phyloP scores from a whole-genome alignment of 2,329 filamentous ascomycete species.

The Cladosporium sp. region DNA sequence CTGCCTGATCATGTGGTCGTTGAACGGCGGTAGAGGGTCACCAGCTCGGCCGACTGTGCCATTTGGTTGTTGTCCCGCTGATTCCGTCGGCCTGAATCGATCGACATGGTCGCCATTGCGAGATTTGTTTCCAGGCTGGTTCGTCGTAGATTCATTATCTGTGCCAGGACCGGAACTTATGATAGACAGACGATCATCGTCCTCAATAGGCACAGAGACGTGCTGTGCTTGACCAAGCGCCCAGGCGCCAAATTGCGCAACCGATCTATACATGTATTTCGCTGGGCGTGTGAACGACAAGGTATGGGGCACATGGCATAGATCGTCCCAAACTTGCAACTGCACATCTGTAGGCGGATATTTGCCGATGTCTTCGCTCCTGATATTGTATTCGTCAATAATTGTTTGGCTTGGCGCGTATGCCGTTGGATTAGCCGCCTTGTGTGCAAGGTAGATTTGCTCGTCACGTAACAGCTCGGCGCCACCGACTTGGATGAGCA shows the following conservation, averaged over 20 bases:
- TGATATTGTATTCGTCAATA: conserved; percentile 59
- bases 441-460: conserved; percentile 92
- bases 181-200: conserved; percentile 72
- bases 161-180: conserved; percentile 56
- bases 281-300: conserved; percentile 95
- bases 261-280: conserved; percentile 90
- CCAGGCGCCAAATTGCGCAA: conserved; percentile 93
- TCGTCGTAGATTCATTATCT: conserved; percentile 20
- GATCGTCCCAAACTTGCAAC: conserved; percentile 90
- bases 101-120: conserved; percentile 12
- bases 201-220: conserved; percentile 71
- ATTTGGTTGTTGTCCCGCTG: conserved; percentile 22
- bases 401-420: conserved; percentile 67
- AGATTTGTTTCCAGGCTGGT: conserved; percentile 14
- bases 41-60: conserved; percentile 75
- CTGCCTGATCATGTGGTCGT: conserved; percentile 87
- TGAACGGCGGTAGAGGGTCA: conserved; percentile 74
- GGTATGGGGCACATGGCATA: conserved; percentile 88
- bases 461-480: conserved; percentile 89
- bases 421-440: conserved; percentile 75
- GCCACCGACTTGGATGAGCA: conserved; percentile 81
- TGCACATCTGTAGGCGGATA: conserved; percentile 87
- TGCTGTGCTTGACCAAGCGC: conserved; percentile 78
- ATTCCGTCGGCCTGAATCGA: conserved; percentile 10
- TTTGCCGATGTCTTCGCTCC: conserved; percentile 50